Percentiles rank a stretch among this genome's conserved stretches.
Conservation (phyloP, 495 filamentous ascomycete genomes). For the Xylaria castorea region DNA sequence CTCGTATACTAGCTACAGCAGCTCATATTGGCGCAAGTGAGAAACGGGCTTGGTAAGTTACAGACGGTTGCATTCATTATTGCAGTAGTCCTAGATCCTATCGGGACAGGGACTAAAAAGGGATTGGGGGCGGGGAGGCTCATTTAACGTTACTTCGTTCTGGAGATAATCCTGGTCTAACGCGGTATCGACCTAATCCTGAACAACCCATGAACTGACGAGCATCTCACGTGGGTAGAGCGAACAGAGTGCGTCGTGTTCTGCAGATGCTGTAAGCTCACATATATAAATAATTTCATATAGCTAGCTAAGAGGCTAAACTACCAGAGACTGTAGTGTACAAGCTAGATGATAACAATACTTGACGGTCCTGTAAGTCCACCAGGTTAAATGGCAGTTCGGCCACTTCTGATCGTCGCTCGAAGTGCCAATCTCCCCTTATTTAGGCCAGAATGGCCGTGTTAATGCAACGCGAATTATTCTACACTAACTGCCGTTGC, state of each 20-base stretch:
- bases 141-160: conserved; percentile 24
- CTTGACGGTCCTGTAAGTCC: neutral
- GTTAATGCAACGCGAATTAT: conserved; percentile 10
- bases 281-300: neutral
- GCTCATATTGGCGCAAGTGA: conserved; percentile 1
- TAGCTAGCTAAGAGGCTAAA: neutral
- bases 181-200: neutral
- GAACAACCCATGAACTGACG: conserved; percentile 6
- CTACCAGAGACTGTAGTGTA: neutral
- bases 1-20: neutral
- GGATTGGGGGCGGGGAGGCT: conserved; percentile 28
- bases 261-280: conserved; percentile 2
- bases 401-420: neutral
- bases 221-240: conserved; percentile 16
- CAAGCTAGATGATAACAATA: neutral
- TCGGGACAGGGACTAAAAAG: conserved; percentile 21
- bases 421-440: conserved; percentile 5
- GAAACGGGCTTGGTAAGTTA: conserved; percentile 6
- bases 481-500: conserved; percentile 11
- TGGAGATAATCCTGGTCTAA: neutral
- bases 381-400: neutral
- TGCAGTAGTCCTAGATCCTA: conserved; percentile 6
- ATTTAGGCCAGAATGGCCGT: conserved; percentile 9
- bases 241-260: neutral
- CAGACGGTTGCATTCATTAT: neutral